These are phyloP conservation scores for Grifola frondosa DNA, from an alignment of 1,284 basidiomycete species.

Conservation along the genomic window DNA sequence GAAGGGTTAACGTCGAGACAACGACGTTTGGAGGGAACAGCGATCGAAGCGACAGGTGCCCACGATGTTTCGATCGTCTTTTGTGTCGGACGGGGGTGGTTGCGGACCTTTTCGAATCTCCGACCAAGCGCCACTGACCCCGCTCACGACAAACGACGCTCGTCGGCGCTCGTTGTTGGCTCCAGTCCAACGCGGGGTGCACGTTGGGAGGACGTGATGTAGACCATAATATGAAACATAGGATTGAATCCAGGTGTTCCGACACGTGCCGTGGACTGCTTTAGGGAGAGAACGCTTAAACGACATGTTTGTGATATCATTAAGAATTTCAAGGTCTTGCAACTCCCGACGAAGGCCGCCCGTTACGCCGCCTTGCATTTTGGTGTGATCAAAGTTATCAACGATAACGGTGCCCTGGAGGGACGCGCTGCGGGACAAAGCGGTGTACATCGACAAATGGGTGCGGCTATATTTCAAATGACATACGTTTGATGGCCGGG, in stretches of 20 bases:
- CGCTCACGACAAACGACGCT: no score
- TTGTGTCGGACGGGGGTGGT: no score
- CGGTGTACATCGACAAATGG: constrained; percentile 18
- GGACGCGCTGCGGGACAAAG: constrained; percentile 14
- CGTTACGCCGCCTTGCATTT: constrained; percentile 23
- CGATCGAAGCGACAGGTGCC: no score
- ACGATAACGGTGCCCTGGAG: constrained; percentile 38
- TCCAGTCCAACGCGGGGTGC: constrained; percentile 1
- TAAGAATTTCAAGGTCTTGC: constrained; percentile 32
- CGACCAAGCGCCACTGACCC: no score
- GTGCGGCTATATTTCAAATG: constrained; percentile 9
- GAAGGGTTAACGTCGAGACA: neutral
- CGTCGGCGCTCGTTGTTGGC: no score
- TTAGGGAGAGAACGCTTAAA: constrained; percentile 22
- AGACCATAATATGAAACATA: constrained; percentile 1
- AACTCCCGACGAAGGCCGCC: constrained; percentile 30
- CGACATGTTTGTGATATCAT: constrained; percentile 31
- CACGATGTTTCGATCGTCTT: no score
- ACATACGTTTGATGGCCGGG: constrained; percentile 8
- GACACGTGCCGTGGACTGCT: constrained; percentile 14
- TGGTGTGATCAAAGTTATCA: constrained; percentile 24
- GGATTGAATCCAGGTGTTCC: constrained; percentile 17
- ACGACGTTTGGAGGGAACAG: no score
- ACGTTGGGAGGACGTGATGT: neutral
- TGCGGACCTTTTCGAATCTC: no score